Percentiles rank a stretch among this genome's conserved stretches.
These are phyloP conservation scores for Biscogniauxia mediterranea DNA, from an alignment of 2,329 filamentous ascomycete species.

Conservation along the genomic window DNA sequence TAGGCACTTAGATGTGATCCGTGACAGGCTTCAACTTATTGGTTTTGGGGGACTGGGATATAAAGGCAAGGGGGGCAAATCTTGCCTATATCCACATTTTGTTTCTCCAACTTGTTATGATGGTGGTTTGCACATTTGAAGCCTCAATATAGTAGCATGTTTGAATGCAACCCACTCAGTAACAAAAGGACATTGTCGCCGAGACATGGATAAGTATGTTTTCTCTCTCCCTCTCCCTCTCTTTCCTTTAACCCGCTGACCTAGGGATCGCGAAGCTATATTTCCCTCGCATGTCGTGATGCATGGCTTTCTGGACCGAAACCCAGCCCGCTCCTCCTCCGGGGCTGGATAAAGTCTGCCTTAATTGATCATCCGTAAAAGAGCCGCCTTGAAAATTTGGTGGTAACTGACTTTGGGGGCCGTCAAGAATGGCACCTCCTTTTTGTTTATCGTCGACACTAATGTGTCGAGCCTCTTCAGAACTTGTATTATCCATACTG, in stretches of 20 bases:
- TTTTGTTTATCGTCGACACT: neutral
- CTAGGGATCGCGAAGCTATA: conserved; percentile 15
- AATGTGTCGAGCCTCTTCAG: no score
- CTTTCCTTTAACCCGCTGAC: conserved; percentile 3
- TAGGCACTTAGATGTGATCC: neutral
- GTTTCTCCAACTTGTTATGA: neutral
- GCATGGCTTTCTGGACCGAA: conserved; percentile 18
- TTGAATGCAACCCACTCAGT: conserved; percentile 8
- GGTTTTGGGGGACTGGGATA: neutral
- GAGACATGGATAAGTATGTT: neutral
- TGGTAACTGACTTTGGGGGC: conserved; percentile 3
- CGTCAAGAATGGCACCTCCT: neutral
- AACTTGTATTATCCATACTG: no score
- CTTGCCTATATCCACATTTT: neutral
- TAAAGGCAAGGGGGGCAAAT: neutral
- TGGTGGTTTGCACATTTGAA: neutral
- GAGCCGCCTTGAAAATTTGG: conserved; percentile 6
- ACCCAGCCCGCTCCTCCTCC: conserved; percentile 11
- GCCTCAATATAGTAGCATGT: neutral
- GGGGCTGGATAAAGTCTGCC: conserved; percentile 7
- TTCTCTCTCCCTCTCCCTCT: conserved; percentile 7
- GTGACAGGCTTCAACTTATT: neutral
- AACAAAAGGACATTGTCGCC: neutral
- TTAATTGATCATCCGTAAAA: neutral
- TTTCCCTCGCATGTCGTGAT: conserved; percentile 13